Evolutionary conservation across 768 basidiomycete species (phyloP).

Genomic region (Tulasnella sp.): DNA sequence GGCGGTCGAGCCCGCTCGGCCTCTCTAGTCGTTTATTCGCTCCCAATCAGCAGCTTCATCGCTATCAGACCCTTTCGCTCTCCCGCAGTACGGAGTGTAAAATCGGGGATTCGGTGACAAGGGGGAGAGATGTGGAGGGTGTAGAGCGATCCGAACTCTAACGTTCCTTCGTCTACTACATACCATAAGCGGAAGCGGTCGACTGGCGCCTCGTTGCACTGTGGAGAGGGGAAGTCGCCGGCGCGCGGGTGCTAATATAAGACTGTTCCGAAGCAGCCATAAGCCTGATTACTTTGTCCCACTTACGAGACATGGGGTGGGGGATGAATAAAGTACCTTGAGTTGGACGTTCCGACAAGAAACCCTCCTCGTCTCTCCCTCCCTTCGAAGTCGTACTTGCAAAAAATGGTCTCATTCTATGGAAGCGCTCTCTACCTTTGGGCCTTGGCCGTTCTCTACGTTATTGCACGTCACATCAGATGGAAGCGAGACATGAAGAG

Average conservation of each 20-base stretch:
- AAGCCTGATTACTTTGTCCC: neutral
- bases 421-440: neutral
- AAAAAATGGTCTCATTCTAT: conserved; percentile 11
- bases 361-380: neutral
- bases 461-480: neutral
- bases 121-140: neutral
- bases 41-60: neutral
- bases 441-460: neutral
- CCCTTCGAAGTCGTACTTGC: neutral
- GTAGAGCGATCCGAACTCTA: neutral
- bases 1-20: neutral
- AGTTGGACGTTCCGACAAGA: neutral
- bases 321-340: neutral
- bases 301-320: neutral
- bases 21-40: neutral
- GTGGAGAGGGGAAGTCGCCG: neutral
- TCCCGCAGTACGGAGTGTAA: neutral
- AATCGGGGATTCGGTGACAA: neutral
- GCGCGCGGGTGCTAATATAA: neutral
- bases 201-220: neutral
- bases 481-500: conserved; percentile 13
- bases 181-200: neutral
- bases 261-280: neutral
- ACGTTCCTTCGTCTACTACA: neutral
- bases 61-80: neutral